These are phyloP conservation scores for Alternaria sp. DNA, from an alignment of 2,329 filamentous ascomycete species.

Conservation along the genomic window DNA sequence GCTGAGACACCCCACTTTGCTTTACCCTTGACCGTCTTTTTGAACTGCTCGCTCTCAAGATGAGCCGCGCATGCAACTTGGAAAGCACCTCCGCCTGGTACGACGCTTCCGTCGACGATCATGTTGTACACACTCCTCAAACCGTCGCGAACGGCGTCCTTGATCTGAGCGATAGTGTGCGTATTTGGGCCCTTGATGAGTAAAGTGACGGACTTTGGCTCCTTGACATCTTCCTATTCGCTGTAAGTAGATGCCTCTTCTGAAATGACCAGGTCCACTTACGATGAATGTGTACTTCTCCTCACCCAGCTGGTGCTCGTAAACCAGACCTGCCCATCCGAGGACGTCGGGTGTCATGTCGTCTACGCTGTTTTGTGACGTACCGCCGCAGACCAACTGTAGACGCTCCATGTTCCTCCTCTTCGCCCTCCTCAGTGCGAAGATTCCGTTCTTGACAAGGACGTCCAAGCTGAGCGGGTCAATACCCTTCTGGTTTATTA, in stretches of 20 bases:
- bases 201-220: constrained; percentile 95
- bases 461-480: constrained; percentile 96
- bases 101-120: constrained; percentile 96
- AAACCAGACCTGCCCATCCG: constrained; percentile 94
- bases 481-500: constrained; percentile 99
- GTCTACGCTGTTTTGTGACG: constrained; percentile 94
- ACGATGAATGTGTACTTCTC: constrained; percentile 97
- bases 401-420: constrained; percentile 98
- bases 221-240: constrained; percentile 85
- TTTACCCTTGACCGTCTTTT: constrained; percentile 94
- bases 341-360: constrained; percentile 86
- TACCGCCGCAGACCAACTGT: constrained; percentile 90
- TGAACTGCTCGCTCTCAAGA: constrained; percentile 84
- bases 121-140: constrained; percentile 98
- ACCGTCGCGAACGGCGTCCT: constrained; percentile 93
- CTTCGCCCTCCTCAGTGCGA: constrained; percentile 93
- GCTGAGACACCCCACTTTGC: constrained; percentile 94
- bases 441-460: constrained; percentile 95
- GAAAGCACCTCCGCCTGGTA: constrained; percentile 93
- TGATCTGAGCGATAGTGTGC: constrained; percentile 96
- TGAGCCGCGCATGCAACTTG: constrained; percentile 91
- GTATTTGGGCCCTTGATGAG: constrained; percentile 97
- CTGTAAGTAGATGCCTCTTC: constrained; percentile 24
- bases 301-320: constrained; percentile 96
- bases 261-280: constrained; percentile 17